Conservation (phyloP, 1,284 basidiomycete genomes). For the Irpex sp. region DNA sequence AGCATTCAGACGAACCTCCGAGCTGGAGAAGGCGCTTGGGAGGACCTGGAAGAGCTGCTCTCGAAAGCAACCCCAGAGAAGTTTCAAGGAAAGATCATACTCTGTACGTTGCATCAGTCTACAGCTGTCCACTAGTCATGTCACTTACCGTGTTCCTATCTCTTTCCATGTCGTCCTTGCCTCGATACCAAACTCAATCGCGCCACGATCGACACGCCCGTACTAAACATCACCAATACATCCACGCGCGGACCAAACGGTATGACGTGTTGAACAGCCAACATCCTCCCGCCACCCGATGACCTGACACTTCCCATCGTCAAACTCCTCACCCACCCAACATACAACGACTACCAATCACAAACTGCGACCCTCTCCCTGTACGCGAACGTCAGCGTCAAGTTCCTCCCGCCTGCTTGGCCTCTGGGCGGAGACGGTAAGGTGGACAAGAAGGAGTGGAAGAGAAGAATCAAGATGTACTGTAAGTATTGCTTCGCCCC, state of each 20-base stretch:
- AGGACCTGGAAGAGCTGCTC: slow-evolving; percentile 70
- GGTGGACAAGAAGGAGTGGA: slow-evolving; percentile 63
- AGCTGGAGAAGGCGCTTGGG: slow-evolving; percentile 51
- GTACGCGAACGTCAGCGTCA: slow-evolving; percentile 67
- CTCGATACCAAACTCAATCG: too few species aligned
- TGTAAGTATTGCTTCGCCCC: slow-evolving; percentile 45
- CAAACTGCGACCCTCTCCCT: slow-evolving; percentile 75
- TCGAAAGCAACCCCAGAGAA: slow-evolving; percentile 45
- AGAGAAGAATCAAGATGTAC: slow-evolving; percentile 83
- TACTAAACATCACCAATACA: too few species aligned
- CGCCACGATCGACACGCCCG: too few species aligned
- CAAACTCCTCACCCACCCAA: slow-evolving; percentile 69
- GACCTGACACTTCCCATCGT: slow-evolving; percentile 66
- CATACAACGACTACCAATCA: slow-evolving; percentile 69
- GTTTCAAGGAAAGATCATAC: slow-evolving; percentile 52
- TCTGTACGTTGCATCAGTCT: slow-evolving; percentile 55
- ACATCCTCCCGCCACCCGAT: slow-evolving; percentile 81
- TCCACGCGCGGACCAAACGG: too few species aligned
- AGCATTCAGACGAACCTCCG: slow-evolving; percentile 52
- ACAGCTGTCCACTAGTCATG: neutral
- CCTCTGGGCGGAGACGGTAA: slow-evolving; percentile 38
- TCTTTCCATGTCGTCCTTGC: neutral
- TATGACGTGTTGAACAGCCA: slow-evolving; percentile 43
- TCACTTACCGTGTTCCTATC: neutral
- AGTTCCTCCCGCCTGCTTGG: slow-evolving; percentile 78